Evolutionary conservation across 768 basidiomycete genomes (phyloP), one percentile per base, ranked within the genome.

Genomic region (Boletus coccyginus): DNA sequence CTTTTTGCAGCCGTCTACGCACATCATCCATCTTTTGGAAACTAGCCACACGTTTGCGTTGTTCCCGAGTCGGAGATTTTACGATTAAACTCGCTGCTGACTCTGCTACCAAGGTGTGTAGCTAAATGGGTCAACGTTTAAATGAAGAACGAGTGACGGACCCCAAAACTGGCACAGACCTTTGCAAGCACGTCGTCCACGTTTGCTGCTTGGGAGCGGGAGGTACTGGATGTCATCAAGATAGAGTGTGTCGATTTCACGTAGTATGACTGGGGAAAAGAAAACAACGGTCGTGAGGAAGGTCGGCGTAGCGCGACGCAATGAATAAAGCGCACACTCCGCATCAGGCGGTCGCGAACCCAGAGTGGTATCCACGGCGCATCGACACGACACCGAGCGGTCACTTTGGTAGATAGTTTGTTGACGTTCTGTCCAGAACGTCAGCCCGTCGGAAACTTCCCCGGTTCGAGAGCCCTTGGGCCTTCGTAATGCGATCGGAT

Each of bases 391-490:
- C 87, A 88, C 42, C 86, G 77, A 14, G 87, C 60, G 0, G 82
- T 85, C 0, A 81, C 87, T 67, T 92, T 93, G 12, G 90, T 91
- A 57, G 89, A 90, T 17, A 92, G 82, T 73, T 91, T 92, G 66
- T 93, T 93, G 35, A 92, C 91, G 60, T 93, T 90, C 89, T 92
- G 62, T 21, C 38, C 32, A 33, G 41, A 29, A 38, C 19, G 38
- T 62, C 38, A 53, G 42, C 21, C n/a, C n/a, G n/a, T n/a, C n/a
- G n/a, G n/a, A n/a, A n/a, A n/a, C 7, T 13, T 19, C 39, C 13
- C 16, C 7, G 40, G 33, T 43, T n/a, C 17, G 13, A 13, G 11
- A 27, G 7, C 32, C n/a, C n/a, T n/a, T n/a, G n/a, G n/a, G n/a
- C 11, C 13, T 24, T n/a, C 19, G 17, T 29, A 31, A 16, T 32